A percentile compares a stretch with the other conserved stretches of the same genome.
Evolutionary conservation across 345 rosid genomes (phyloP).

Genomic region (Noccaea caerulescens): DNA sequence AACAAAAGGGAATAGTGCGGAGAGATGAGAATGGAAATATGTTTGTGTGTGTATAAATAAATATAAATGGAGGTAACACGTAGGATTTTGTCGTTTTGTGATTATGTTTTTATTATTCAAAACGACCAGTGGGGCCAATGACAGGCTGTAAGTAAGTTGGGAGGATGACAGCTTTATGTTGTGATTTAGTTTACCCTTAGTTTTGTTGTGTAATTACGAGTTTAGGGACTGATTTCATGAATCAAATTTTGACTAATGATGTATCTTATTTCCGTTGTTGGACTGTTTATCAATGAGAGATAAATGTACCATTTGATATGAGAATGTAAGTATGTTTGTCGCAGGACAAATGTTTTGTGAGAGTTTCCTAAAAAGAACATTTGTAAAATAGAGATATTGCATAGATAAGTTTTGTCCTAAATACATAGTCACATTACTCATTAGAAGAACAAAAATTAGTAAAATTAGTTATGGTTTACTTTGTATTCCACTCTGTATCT

Average conservation of each 20-base stretch:
- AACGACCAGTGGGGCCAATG: constrained; percentile 64
- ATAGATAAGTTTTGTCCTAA: too few species aligned
- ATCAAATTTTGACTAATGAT: not conserved
- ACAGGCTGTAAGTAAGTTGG: constrained; percentile 49
- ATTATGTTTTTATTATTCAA: not conserved
- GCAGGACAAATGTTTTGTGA: too few species aligned
- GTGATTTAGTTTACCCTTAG: constrained; percentile 7
- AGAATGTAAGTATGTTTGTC: too few species aligned
- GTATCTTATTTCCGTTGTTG: not conserved
- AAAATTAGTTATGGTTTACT: not conserved
- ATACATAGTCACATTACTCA: too few species aligned
- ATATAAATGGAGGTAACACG: constrained; percentile 42
- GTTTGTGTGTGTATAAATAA: constrained; percentile 19
- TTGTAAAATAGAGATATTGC: too few species aligned
- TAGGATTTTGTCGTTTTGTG: constrained; percentile 45
- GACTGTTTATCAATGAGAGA: not conserved
- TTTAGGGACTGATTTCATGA: constrained; percentile 17
- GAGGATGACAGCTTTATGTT: constrained; percentile 39
- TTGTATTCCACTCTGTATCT: not conserved
- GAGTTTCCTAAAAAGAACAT: too few species aligned
- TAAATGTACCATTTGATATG: not conserved
- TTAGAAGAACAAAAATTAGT: too few species aligned
- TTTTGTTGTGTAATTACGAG: constrained; percentile 17
- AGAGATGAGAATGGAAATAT: not conserved
- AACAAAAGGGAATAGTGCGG: not conserved